Base-by-base conservation (phyloP, 345 rosid species). In the Citrus mangshanensis region DNA sequence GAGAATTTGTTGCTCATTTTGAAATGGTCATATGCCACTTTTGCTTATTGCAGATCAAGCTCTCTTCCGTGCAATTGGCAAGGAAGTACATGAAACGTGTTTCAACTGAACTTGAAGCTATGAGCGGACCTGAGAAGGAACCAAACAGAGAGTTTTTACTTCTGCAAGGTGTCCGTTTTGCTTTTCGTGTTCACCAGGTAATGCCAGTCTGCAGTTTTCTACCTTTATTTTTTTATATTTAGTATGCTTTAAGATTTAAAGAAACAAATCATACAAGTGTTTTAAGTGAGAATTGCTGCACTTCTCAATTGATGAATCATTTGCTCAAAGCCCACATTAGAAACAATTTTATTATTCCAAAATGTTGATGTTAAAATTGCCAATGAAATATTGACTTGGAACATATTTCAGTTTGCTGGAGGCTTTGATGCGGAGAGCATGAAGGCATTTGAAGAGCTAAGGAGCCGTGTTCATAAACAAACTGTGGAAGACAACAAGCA, bases 401-500 rank as follows among this genome's bases (percentile, higher is more conserved):
- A 62, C 67, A 24, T 75, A 27, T 79, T 78, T 80, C 91, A 96
- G 99, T 96, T 96, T 87, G 95, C 97, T 2, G 99, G 98, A 64
- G 99, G 99, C 12, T 96, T 96, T 82, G 99, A 96, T 79, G 95
- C 93, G 27, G 99, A 94, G 71, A 96, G 98, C 90, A 96, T 96
- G 99, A 96, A 91, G 88, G 97, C 94, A 66, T 96, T 96, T 77
- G 98, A 96, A 88, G 98, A 93, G 32, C 86, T 96, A 73, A 85
- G 98, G 81, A 89, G 88, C 81, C 94, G 95, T 35, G 91, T 90
- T 62, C 84, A 87, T 80, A 73, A 92, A 70, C 87, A 86, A 75
- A 72, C 75, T 6, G 89, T 76, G 73, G 91, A 88, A 83, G 87
- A 84, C 16, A 89, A 81, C 59, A 83, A 87, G 64, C 67, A 9